phyloP scores from a whole-genome alignment of 352 stramenopile species.

The Phytophthora palmivora region DNA sequence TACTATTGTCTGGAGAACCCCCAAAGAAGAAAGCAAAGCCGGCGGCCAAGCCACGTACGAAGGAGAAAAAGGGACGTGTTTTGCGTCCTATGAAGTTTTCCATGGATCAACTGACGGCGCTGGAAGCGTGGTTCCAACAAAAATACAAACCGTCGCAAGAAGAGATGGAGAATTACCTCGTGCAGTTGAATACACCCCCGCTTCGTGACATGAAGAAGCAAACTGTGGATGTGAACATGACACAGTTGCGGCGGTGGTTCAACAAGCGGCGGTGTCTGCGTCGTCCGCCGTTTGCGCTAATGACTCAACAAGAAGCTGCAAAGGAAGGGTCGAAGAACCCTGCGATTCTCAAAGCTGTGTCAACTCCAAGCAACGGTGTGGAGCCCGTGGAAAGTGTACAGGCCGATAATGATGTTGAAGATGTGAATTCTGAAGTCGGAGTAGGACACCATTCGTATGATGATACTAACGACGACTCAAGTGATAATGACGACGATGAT shows the following conservation, averaged over 20 bases:
- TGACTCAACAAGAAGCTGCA: conserved; percentile 74
- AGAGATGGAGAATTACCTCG: conserved; percentile 84
- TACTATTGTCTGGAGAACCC: conserved; percentile 33
- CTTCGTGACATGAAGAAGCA: conserved; percentile 80
- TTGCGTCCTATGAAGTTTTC: conserved; percentile 88
- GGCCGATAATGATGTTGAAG: conserved; percentile 35
- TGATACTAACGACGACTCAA: conserved; percentile 58
- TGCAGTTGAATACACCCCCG: conserved; percentile 68
- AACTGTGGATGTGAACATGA: conserved; percentile 86
- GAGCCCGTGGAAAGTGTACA: conserved; percentile 38
- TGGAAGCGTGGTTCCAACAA: conserved; percentile 87
- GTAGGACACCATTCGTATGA: conserved; percentile 48
- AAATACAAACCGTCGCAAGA: conserved; percentile 86
- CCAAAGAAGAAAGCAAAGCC: conserved; percentile 45
- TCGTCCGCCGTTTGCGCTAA: conserved; percentile 82
- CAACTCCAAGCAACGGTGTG: conserved; percentile 26
- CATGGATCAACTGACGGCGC: conserved; percentile 80
- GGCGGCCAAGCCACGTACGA: conserved; percentile 42
- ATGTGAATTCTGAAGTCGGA: conserved; percentile 39
- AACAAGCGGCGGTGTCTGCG: conserved; percentile 88
- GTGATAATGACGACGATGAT: conserved; percentile 54
- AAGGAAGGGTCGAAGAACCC: conserved; percentile 66
- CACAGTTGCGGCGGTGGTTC: conserved; percentile 84
- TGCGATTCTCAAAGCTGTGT: conserved; percentile 41
- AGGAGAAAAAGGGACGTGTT: conserved; percentile 75